These are phyloP conservation scores for Ceratobasidium sp. DNA, from an alignment of 1,284 basidiomycete genomes.

Conservation along the genomic window DNA sequence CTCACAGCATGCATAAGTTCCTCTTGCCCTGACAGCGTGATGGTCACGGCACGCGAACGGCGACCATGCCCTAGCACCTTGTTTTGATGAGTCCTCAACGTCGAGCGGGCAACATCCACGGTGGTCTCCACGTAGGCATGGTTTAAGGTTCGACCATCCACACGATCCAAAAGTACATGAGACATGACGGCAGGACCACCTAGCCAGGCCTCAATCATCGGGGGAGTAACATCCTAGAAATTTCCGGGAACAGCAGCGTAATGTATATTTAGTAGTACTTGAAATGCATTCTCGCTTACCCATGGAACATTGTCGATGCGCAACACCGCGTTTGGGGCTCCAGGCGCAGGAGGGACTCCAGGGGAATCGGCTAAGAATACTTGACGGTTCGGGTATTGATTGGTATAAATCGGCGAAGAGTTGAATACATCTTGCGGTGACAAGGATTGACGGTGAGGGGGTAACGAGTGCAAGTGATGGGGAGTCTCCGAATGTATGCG, in stretches of 20 bases:
- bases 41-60: conserved; percentile 81
- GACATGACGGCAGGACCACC: conserved; percentile 72
- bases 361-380: neutral
- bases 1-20: conserved; percentile 82
- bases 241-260: neutral
- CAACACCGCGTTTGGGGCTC: conserved; percentile 64
- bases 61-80: conserved; percentile 80
- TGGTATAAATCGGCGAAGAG: neutral
- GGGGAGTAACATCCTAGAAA: conserved; percentile 80
- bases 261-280: neutral
- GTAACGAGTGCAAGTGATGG: neutral
- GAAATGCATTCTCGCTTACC: conserved; percentile 62
- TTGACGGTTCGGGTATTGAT: neutral
- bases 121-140: conserved; percentile 83
- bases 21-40: conserved; percentile 80
- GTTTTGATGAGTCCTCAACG: conserved; percentile 64
- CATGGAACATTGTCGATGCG: conserved; percentile 88
- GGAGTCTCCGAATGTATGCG: conserved; percentile 25
- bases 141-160: conserved; percentile 79
- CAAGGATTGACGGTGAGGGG: too few relatives aligned
- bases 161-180: conserved; percentile 80
- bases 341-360: neutral
- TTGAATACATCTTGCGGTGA: neutral
- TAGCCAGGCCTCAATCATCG: conserved; percentile 74
- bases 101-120: conserved; percentile 67